Conservation (phyloP, 495 filamentous ascomycete genomes). For the Poronia punctata region DNA sequence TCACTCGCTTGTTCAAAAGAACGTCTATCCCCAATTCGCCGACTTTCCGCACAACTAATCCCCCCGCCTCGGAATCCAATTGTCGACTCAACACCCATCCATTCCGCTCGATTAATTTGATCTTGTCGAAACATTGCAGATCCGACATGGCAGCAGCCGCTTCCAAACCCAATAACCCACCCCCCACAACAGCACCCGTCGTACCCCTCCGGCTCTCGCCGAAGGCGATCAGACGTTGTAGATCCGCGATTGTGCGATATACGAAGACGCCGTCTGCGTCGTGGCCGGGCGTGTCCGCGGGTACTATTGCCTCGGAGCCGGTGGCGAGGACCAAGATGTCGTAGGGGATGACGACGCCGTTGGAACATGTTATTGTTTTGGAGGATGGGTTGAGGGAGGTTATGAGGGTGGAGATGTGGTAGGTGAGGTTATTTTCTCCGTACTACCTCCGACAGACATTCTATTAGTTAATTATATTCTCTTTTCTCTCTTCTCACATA, state of each 20-base stretch:
- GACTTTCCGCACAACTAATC: constrained; percentile 79
- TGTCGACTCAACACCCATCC: constrained; percentile 84
- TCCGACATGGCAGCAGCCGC: constrained; percentile 96
- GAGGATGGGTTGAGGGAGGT: constrained; percentile 57
- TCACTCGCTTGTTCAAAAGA: constrained; percentile 69
- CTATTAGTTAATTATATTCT: not conserved
- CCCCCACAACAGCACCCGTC: constrained; percentile 78
- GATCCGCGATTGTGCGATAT: constrained; percentile 84
- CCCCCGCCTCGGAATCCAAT: constrained; percentile 77
- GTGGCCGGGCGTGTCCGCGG: constrained; percentile 71
- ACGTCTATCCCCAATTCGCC: constrained; percentile 76
- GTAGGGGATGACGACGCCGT: constrained; percentile 65
- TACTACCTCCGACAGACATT: constrained; percentile 26
- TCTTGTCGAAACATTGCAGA: constrained; percentile 65
- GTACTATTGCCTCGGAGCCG: constrained; percentile 83
- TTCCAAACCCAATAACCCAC: constrained; percentile 83
- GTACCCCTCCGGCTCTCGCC: constrained; percentile 57
- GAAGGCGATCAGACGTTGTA: constrained; percentile 75
- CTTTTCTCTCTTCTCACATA: too few species aligned
- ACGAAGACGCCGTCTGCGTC: constrained; percentile 88
- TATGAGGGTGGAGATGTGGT: constrained; percentile 78
- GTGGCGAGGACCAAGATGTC: constrained; percentile 88
- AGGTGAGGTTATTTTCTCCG: constrained; percentile 64
- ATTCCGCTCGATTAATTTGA: constrained; percentile 84
- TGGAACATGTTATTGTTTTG: constrained; percentile 66